phyloP scores from a whole-genome alignment of 179 eudicot species.

The Camellia oleifera region DNA sequence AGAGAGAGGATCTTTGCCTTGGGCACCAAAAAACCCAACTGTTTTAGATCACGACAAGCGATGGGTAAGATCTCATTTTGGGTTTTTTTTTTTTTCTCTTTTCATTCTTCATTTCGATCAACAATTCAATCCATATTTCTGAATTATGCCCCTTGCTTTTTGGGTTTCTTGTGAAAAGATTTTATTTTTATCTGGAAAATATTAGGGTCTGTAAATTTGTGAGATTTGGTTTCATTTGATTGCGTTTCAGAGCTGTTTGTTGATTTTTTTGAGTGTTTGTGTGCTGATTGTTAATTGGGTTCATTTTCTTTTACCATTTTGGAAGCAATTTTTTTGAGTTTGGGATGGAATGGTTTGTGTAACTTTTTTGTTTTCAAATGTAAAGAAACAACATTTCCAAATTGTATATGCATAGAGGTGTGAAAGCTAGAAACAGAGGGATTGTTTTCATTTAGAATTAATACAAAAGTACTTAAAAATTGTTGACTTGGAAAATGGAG shows the following conservation, averaged over 20 bases:
- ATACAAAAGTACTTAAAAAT: too few relatives aligned
- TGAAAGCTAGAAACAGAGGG: too few relatives aligned
- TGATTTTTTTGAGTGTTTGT: not conserved
- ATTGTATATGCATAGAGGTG: not conserved
- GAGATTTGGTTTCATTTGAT: conserved; percentile 2
- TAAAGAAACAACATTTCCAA: not conserved
- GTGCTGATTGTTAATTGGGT: too few relatives aligned
- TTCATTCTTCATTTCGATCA: not conserved
- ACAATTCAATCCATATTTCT: not conserved
- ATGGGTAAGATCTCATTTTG: not conserved
- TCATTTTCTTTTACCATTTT: too few relatives aligned
- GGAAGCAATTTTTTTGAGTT: too few relatives aligned
- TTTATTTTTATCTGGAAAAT: not conserved
- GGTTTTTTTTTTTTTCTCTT: not conserved
- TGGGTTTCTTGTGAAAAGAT: not conserved
- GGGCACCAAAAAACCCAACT: not conserved
- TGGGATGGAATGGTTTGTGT: too few relatives aligned
- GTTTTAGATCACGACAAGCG: not conserved
- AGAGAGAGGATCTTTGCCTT: not conserved
- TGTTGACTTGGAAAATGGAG: too few relatives aligned
- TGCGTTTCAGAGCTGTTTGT: not conserved
- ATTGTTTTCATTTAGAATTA: too few relatives aligned
- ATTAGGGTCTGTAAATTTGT: not conserved
- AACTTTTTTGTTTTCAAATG: not conserved
- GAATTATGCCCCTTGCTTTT: not conserved